Evolutionary conservation across 345 rosid genomes (phyloP).

Genomic region (Xanthoceras sorbifolium): DNA sequence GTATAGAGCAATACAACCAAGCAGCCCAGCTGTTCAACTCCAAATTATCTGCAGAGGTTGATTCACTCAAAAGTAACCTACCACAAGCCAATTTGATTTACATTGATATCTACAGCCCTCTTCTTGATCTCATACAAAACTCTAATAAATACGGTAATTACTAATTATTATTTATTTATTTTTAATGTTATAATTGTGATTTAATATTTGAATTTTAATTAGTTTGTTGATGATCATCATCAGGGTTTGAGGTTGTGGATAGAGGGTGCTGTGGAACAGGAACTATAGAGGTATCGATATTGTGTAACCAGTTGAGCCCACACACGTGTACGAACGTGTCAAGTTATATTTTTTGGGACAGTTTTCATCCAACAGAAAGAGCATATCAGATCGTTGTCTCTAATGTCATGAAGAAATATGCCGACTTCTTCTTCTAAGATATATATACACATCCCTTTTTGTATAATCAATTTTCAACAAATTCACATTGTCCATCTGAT

Average conservation of each 20-base stretch:
- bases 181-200: neutral
- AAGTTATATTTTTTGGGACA: conserved; percentile 33
- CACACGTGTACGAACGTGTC: conserved; percentile 20
- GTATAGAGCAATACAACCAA: conserved; percentile 36
- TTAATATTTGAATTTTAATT: neutral
- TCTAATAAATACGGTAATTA: conserved; percentile 55
- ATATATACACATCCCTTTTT: neutral
- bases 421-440: neutral
- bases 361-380: conserved; percentile 33
- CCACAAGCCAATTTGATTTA: conserved; percentile 37
- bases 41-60: conserved; percentile 31
- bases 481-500: too few relatives aligned
- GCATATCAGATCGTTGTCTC: conserved; percentile 15
- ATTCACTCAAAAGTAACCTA: conserved; percentile 34
- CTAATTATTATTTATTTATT: neutral
- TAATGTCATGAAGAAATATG: neutral
- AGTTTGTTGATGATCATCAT: neutral
- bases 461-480: too few relatives aligned
- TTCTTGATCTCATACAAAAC: conserved; percentile 49
- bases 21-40: conserved; percentile 47
- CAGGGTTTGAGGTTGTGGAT: conserved; percentile 26
- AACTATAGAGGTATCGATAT: neutral
- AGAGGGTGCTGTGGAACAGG: conserved; percentile 32
- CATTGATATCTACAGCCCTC: conserved; percentile 54
- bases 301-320: conserved; percentile 20